These are phyloP conservation scores for Saussurea involucrata DNA, from an alignment of 129 eudicot species.

Conservation along the genomic window DNA sequence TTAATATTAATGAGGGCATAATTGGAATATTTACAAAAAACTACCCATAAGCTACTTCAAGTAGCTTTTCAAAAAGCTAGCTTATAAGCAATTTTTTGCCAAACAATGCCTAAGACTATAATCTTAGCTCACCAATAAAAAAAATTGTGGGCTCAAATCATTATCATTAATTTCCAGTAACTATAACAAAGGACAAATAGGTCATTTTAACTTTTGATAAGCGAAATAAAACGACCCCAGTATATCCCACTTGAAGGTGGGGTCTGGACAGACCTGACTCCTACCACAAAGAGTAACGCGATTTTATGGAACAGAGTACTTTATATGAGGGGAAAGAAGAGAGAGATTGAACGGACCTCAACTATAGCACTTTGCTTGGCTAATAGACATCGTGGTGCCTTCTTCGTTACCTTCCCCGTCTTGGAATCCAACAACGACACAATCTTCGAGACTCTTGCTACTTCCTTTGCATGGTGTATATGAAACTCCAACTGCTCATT, in stretches of 20 bases:
- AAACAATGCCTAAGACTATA: no score
- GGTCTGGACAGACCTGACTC: neutral
- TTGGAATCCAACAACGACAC: constrained; percentile 85
- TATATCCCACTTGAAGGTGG: neutral
- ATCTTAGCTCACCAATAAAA: neutral
- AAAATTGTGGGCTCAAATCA: neutral
- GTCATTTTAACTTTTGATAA: neutral
- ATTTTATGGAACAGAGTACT: neutral
- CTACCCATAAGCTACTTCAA: no score
- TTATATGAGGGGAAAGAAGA: neutral
- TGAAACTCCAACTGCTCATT: constrained; percentile 79
- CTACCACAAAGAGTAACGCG: neutral
- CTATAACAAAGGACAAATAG: neutral
- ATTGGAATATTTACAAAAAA: no score
- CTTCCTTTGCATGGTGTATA: constrained; percentile 89
- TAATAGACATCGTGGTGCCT: constrained; percentile 78
- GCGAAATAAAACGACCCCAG: neutral
- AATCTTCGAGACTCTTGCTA: constrained; percentile 69
- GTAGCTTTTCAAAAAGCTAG: no score
- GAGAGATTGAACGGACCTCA: constrained; percentile 53
- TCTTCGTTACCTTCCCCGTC: constrained; percentile 82
- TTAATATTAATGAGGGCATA: no score
- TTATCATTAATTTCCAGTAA: neutral
- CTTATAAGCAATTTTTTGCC: no score
- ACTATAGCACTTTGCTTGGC: constrained; percentile 89